Evolutionary conservation across 495 filamentous ascomycete genomes (phyloP), one percentile per base, ranked within the genome.

Genomic region (Lasiosphaeria hispida): DNA sequence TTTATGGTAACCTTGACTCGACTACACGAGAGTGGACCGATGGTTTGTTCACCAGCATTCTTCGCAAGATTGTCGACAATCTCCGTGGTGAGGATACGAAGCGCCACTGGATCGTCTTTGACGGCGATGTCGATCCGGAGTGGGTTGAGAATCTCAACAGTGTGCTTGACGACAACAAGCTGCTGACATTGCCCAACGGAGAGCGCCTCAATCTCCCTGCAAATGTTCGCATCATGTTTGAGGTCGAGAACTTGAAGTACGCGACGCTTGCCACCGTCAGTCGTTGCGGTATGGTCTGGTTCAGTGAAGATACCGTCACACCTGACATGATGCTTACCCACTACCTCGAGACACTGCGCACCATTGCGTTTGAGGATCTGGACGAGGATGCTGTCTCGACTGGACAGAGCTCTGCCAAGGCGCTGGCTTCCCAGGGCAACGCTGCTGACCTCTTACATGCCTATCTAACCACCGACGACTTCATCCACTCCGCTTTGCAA

Each of bases 251-350:
- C n/a, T 79, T 99, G 40, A 96, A 93, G 66, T 99, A 99, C 70
- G 94, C 94, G 39, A 99, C 94, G 0, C 81, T 97, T 40, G 94
- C 94, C 39, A 99, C 94, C 39, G 94, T 99, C 64, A 91, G 87
- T 87, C 91, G 94, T 75, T 99, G 94, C 74, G 94, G 94, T 79
- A 99, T 99, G 94, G 94, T 99, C 7, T 99, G 94, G 94, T 97
- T 97, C 75, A 97, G 92, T 67, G 92, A 95, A 60, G 95, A 99
- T 66, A 97, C 91, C 14, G 92, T 99, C 40, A 92, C 90, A 15
- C 82, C 90, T 7, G 82, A 80, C 61, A 96, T 99, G 91, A 91
- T 97, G 84, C 85, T 97, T 37, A 75, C 83, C 57, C 91, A 96
- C 69, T 96, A 97, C 67, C 83, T 99, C 34, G 85, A 92, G 60